Evolutionary conservation across 768 basidiomycete species (phyloP), one percentile per base, ranked within the genome.

Genomic region (Amanita rubescens): DNA sequence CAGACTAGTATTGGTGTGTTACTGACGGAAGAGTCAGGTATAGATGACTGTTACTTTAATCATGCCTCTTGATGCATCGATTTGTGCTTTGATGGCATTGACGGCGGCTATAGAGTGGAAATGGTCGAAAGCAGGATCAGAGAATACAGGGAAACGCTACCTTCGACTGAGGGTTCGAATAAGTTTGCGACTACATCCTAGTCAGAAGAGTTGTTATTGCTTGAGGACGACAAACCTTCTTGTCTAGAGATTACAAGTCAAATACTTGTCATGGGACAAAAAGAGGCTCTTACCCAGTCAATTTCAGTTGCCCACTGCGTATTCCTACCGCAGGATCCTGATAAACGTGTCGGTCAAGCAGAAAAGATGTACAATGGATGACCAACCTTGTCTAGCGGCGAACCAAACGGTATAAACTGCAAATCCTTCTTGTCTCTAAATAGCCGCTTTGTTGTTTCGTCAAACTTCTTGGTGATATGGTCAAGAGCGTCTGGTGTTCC

Each of bases 401-500:
- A 85, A 20, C 87, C 87, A 61, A 90, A 90, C 0, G 75, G 79
- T 30, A 90, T 78, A 60, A 84, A 90, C 63, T 89, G 86, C 15
- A 79, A 59, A 11, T 85, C 83, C 42, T 76, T 78, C 60, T 74
- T 75, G 55, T 87, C 83, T 3, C 86, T 78, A 65, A 90, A 90
- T 0, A 89, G 67, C 25, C 87, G 79, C 63, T 90, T 90, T 3
- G 87, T 90, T 0, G 87, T 88, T 65, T 90, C 87, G 53, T 90
- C 87, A 64, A 90, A 90, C 14, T 81, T 77, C 58, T 82, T 81
- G 4, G 87, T 84, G 61, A 90, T 87, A 59, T 90, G 87, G 49
- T 90, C 87, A 7, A 90, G 71, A 3, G 84, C 73, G 62, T 85
- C 87, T 2, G 78, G 64, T 2, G 80, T 78, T 44, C 87, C 85